Percentiles rank a stretch among this genome's conserved stretches.
These are phyloP conservation scores for Didymella pomorum DNA, from an alignment of 2,329 filamentous ascomycete species.

Conservation along the genomic window DNA sequence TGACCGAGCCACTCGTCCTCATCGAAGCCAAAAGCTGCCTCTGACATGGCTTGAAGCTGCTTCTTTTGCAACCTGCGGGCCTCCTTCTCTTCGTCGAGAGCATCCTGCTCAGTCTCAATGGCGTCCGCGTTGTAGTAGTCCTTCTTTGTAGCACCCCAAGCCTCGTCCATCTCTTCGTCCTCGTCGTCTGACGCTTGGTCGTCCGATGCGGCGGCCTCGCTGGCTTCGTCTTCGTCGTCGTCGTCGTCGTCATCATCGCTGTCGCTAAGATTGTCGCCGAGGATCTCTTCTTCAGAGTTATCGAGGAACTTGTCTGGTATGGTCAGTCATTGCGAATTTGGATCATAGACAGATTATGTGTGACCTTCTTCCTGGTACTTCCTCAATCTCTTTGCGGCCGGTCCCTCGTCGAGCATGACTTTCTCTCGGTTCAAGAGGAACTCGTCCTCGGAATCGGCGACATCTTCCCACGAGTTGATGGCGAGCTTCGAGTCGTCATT, in stretches of 20 bases:
- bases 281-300: conserved; percentile 69
- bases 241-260: conserved; percentile 56
- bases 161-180: conserved; percentile 67
- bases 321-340: conserved; percentile 13
- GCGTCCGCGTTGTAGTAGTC: conserved; percentile 93
- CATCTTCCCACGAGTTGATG: conserved; percentile 74
- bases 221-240: conserved; percentile 47
- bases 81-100: conserved; percentile 90
- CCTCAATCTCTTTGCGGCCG: conserved; percentile 77
- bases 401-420: conserved; percentile 83
- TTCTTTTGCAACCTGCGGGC: conserved; percentile 89
- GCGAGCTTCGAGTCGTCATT: conserved; percentile 63
- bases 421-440: conserved; percentile 88
- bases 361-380: conserved; percentile 72
- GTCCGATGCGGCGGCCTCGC: conserved; percentile 41
- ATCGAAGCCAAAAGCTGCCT: conserved; percentile 93
- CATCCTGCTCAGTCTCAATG: conserved; percentile 74
- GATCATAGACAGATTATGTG: conserved; percentile 13
- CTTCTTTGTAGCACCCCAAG: conserved; percentile 86
- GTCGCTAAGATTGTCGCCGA: conserved; percentile 60
- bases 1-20: conserved; percentile 80
- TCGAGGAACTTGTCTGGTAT: conserved; percentile 62
- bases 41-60: conserved; percentile 85
- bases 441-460: conserved; percentile 93
- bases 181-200: conserved; percentile 60